Evolutionary conservation across 805 yeast genomes (phyloP), one percentile per base, ranked within the genome.

Genomic region (Candida tammaniensis): DNA sequence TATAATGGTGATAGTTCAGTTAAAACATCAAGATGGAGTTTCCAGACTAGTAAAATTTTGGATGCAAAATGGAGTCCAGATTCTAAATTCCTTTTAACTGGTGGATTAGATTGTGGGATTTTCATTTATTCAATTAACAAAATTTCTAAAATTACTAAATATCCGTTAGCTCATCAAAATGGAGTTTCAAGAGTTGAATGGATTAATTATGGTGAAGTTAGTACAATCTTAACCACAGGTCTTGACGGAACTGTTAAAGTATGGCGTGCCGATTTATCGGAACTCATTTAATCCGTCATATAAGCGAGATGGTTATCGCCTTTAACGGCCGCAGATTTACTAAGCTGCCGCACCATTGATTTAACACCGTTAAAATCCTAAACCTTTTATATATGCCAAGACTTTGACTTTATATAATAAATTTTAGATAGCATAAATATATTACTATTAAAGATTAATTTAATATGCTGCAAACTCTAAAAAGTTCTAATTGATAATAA

Each of bases 21-120:
- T 6, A 72, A 80, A 23, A 87, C 98, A 2, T 78, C 94, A 0
- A 76, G 97, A 54, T 93, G 99, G 99, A 82, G 95, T 0, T 91
- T 86, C 78, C 97, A 93, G 56, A 85, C 89, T 2, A 82, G 95
- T 37, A 79, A 75, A 36, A 82, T 93, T 43, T 78, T 77, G 39
- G 74, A 80, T 19, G 84, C 93, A 30, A 59, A 78, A 16, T 93
- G 98, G 98, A 74, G 80, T 28, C 64, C 64, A 7, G 88, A 83
- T 47, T 81, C 85, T 37, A 78, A 81, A 46, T 79, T 74, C 46
- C 72, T 85, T 27, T 85, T 80, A 14, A 79, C 91, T 39, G 93
- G 83, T 0, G 86, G 96, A 0, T 64, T 87, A 38, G 99, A 93
- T 55, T 81, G 95, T 5, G 80, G 82, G 42, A 64, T 93, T 29